Evolutionary conservation across 1,284 basidiomycete species (phyloP), one percentile per base, ranked within the genome.

Genomic region (Heterobasidion occidentale): DNA sequence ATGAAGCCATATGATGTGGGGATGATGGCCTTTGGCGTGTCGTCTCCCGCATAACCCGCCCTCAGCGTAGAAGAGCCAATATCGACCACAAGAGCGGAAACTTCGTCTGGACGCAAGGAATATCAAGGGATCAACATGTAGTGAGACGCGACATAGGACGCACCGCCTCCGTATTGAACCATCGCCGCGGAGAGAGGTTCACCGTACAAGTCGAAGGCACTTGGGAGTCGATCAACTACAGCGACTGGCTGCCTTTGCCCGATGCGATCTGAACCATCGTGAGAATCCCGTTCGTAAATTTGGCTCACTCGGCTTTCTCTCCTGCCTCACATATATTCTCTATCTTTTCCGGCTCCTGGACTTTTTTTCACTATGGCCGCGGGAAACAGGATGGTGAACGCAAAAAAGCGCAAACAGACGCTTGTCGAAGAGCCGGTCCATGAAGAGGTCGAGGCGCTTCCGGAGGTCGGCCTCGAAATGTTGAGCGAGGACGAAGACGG

Each of bases 1-100:
- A 65, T 80, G 71, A 88, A 95, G 27, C 94, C 95, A 71, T 94
- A 98, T 55, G 85, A 81, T 1, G 94, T 91, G 1, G 97, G 92
- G 59, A 97, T 83, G 59, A 98, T 85, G 33, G 90, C 88, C 71
- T 94, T 94, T 35, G 97, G 97, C 14, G 91, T 85, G 68, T 99
- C 97, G 71, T 99, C 96, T 52, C 97, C 97, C 15, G 97, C 96
- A 70, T 96, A 97, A 51, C 97, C 97, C 20, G 92, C 94, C 66
- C 96, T 88, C 58, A 94, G 77, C 17, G 92, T 89, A 51, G 91
- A 90, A 44, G 91, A 80, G 51, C 97, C 97, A 67, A 98, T 90
- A 74, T 99, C 97, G 55, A 99, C 76, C 44, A 99, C 97, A 56
- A 99, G 77, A 20, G 96, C 97, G 52, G 94, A 92, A 50, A 99